Percentiles rank a stretch among this genome's conserved stretches.
Conservation (phyloP, 2,329 filamentous ascomycete genomes). For the Aspergillus pseudonomiae region DNA sequence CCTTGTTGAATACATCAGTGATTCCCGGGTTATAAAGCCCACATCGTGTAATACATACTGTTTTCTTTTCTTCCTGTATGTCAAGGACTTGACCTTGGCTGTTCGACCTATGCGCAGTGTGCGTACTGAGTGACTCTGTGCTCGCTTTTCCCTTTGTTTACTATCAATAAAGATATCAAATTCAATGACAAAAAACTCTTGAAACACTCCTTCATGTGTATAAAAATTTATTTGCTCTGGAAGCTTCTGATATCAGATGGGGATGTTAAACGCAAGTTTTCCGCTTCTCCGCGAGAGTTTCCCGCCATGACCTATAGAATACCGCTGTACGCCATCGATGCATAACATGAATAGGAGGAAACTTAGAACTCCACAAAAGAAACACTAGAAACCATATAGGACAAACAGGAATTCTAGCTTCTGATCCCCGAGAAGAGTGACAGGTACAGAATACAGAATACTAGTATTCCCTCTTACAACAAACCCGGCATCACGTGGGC, state of each 20-base stretch:
- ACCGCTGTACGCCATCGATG: neutral
- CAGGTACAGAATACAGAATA: neutral
- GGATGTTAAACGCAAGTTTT: slow-evolving; percentile 5
- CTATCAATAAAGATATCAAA: neutral
- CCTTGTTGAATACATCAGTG: slow-evolving; percentile 17
- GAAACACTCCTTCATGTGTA: neutral
- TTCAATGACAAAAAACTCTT: neutral
- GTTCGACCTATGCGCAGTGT: neutral
- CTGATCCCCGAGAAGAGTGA: neutral
- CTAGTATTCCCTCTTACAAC: neutral
- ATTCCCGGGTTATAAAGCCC: slow-evolving; percentile 22
- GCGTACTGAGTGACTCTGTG: neutral
- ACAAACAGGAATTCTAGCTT: neutral
- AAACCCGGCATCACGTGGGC: slow-evolving; percentile 14
- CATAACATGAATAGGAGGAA: neutral
- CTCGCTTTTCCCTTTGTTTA: neutral
- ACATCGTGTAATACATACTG: slow-evolving; percentile 14
- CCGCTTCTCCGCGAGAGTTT: slow-evolving; percentile 8
- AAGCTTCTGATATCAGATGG: neutral
- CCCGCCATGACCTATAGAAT: slow-evolving; percentile 6
- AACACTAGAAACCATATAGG: neutral
- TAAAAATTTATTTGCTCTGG: too few relatives aligned
- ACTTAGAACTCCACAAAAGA: neutral
- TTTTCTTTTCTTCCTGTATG: slow-evolving; percentile 11
- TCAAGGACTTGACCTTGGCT: neutral